Evolutionary conservation across 441 rosid genomes (phyloP).

Genomic region (Jatropha podagrica): DNA sequence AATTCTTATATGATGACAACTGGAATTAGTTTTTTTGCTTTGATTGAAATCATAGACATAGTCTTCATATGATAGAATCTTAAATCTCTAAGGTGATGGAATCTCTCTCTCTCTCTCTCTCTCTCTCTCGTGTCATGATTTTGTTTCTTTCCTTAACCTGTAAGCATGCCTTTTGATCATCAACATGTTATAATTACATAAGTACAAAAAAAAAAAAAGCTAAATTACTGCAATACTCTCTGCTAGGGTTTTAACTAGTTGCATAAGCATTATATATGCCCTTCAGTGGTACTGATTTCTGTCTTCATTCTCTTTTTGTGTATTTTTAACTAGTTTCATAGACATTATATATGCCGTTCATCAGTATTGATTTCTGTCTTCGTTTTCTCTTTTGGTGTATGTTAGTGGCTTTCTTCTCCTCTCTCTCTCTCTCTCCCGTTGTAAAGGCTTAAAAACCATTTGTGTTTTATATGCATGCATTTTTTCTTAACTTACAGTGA

Average conservation of each 20-base stretch:
- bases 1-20: background rate
- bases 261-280: background rate
- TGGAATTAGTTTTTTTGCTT: background rate
- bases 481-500: slow-evolving; percentile 59
- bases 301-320: background rate
- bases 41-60: background rate
- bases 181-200: background rate
- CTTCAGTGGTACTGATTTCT: background rate
- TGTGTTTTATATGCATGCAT: slow-evolving; percentile 19
- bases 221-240: background rate
- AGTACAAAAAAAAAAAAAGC: background rate
- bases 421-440: background rate
- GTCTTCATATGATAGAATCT: background rate
- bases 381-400: slow-evolving; percentile 1
- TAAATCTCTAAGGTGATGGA: background rate
- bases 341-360: background rate
- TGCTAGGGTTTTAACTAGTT: background rate
- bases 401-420: background rate
- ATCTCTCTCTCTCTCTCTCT: slow-evolving; percentile 7
- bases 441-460: slow-evolving; percentile 1
- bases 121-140: background rate
- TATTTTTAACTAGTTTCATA: slow-evolving; percentile 3
- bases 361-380: background rate
- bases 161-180: background rate
- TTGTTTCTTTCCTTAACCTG: slow-evolving; percentile 1